Conservation (phyloP, 2,329 filamentous ascomycete genomes). For the Phyllosticta capitalensis region DNA sequence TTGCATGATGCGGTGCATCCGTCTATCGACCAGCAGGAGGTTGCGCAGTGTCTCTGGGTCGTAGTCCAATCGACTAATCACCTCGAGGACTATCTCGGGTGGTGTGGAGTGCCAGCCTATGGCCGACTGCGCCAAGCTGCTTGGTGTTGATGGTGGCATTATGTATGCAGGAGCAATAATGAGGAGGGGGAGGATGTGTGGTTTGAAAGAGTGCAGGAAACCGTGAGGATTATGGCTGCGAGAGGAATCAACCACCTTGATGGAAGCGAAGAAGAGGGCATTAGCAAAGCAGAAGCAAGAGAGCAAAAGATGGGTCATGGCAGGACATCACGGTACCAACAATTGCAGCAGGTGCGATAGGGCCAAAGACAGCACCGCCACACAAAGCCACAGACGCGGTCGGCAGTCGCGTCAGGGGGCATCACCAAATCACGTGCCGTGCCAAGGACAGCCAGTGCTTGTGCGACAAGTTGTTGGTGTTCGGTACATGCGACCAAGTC, state of each 20-base stretch:
- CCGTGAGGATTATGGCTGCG: not conserved
- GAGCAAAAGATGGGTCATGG: not conserved
- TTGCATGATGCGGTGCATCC: not conserved
- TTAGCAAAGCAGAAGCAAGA: not conserved
- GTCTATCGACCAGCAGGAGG: constrained; percentile 3
- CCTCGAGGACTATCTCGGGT: constrained; percentile 2
- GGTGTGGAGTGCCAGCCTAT: not conserved
- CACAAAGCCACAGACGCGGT: not conserved
- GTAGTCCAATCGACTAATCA: constrained; percentile 1
- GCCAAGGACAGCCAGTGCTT: not conserved
- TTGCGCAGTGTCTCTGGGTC: constrained; percentile 1
- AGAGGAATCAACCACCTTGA: not conserved
- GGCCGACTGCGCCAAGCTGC: not conserved
- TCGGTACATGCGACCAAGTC: too few relatives aligned
- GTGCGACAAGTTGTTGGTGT: not conserved
- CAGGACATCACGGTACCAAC: not conserved
- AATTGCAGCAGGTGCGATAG: not conserved
- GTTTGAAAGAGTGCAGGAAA: not conserved
- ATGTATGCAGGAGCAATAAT: not conserved
- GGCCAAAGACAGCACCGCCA: not conserved
- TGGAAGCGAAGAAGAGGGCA: not conserved
- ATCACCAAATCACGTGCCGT: not conserved
- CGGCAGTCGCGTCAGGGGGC: too few relatives aligned
- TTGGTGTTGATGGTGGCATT: not conserved
- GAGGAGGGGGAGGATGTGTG: not conserved